Base-by-base conservation (phyloP, 2,329 filamentous ascomycete species). In the Penicillium sp. region DNA sequence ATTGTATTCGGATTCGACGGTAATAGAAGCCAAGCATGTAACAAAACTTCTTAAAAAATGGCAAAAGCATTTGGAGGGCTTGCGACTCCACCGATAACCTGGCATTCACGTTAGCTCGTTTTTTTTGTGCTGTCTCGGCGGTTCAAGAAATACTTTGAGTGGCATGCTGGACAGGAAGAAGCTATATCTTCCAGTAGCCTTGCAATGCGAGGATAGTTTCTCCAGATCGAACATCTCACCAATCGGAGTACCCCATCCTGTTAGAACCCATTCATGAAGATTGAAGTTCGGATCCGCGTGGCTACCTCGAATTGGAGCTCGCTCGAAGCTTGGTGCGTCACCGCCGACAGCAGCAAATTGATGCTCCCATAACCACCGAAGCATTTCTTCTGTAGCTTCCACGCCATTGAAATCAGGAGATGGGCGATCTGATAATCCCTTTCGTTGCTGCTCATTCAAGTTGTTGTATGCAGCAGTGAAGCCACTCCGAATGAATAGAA, bases 151-250 rank as follows among this genome's bases (percentile, higher is more conserved):
- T 45, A 68, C 64, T 52, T 71, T 70, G 21, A 67, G 54, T 0
- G 69, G 69, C 49, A 64, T 60, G 50, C 69, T 71, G 0, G 66
- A 67, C 42, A 71, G 52, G 52, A 70, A 70, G 46, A 71, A 71
- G 12, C 58, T 65, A 56, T 68, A 70, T 36, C 66, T 54, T 9
- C 64, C 62, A 38, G 58, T 62, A 39, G 60, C 58, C 51, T 63
- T 63, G 36, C 69, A 71, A 31, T 64, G 57, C 51, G 52, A 50
- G 6, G 69, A 67, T n/a, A 71, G 49, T 31, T 62, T 60, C 49
- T 71, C 67, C 39, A 71, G 45, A 57, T 71, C 65, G 50, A 69
- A 66, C 64, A 71, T 64, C 50, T 71, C 69, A 6, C 69, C 68
- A 46, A 71, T 65, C 3, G 68, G 68, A 7, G 62, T 62, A 10